Evolutionary conservation across 2,329 filamentous ascomycete genomes (phyloP), one percentile per base, ranked within the genome.

Genomic region (Talaromyces sp.): DNA sequence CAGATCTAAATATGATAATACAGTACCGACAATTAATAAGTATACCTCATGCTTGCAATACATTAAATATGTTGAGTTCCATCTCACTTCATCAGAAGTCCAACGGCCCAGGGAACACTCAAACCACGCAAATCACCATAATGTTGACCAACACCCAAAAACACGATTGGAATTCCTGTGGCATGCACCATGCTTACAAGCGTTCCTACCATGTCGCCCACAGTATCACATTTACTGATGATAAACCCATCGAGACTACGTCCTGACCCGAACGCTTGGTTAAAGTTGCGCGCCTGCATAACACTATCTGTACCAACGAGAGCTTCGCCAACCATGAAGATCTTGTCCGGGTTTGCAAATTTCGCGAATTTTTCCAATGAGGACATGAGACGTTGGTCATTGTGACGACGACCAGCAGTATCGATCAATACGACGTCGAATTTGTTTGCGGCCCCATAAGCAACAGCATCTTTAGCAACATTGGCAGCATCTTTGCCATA

Each of bases 191-290:
- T 94, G 76, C 92, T 97, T 68, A 99, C 95, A 68, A 99, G 83
- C 2, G 94, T 97, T 2, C 89, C 93, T 50, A 97, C 93, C 93
- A 98, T 98, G 80, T 97, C 94, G n/a, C 95, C 96, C 43, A 99
- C 96, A 0, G 95, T 99, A 80, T 99, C 95, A 77, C 95, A 98
- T 80, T 99, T 99, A 67, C 90, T 94, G 72, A 99, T 97, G 75
- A 99, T 97, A 79, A 99, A 99, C 6, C 95, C 95, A 79, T 99
- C 96, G 43, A 99, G 84, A 33, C 87, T 86, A 65, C 94, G 84
- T 14, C 88, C 89, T 5, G 87, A 84, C 37, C 95, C 96, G 79
- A 99, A 98, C 2, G 92, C 91, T 43, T 89, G 88, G 75, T 97
- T 97, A 82, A 99, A 99, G 80, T 97, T 97, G 72, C 93, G 87